Percentiles rank a stretch among this genome's conserved stretches.
Evolutionary conservation across 768 basidiomycete genomes (phyloP).

Genomic region (Megacollybia marginata): DNA sequence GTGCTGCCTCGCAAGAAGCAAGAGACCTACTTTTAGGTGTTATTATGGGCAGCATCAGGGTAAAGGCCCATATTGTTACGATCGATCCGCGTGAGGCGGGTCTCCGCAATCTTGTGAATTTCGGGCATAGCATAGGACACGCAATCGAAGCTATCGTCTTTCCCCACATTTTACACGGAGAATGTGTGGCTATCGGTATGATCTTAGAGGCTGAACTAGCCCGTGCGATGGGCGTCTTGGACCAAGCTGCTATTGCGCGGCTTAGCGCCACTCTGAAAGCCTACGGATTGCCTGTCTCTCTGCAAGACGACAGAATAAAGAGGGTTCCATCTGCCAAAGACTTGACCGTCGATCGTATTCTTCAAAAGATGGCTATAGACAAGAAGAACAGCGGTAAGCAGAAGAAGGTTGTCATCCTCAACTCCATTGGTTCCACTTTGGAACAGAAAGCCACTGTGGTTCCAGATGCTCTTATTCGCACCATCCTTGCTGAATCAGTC

Average conservation of each 20-base stretch:
- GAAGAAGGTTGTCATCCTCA: constrained; percentile 92
- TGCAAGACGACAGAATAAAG: not conserved
- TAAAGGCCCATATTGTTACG: constrained; percentile 96
- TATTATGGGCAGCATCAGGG: constrained; percentile 88
- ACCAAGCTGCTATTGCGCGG: constrained; percentile 20
- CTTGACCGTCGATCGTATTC: constrained; percentile 71
- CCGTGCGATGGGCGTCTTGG: constrained; percentile 77
- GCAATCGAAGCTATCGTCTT: constrained; percentile 74
- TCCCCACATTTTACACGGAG: constrained; percentile 75
- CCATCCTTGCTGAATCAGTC: constrained; percentile 75
- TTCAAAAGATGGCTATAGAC: constrained; percentile 94
- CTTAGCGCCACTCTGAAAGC: not conserved
- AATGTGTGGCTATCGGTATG: constrained; percentile 94
- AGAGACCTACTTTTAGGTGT: constrained; percentile 76
- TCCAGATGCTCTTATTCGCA: constrained; percentile 71
- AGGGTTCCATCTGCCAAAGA: constrained; percentile 39
- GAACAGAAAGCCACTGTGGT: constrained; percentile 90
- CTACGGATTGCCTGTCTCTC: not conserved
- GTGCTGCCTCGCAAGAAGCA: not conserved
- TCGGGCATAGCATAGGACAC: constrained; percentile 97
- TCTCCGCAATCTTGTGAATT: constrained; percentile 96
- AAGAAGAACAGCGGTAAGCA: constrained; percentile 93
- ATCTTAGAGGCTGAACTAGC: constrained; percentile 94
- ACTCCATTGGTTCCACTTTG: constrained; percentile 84
- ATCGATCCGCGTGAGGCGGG: constrained; percentile 96